Base-by-base conservation (phyloP, 306 rosid species). In the Dalbergia cultrata region DNA sequence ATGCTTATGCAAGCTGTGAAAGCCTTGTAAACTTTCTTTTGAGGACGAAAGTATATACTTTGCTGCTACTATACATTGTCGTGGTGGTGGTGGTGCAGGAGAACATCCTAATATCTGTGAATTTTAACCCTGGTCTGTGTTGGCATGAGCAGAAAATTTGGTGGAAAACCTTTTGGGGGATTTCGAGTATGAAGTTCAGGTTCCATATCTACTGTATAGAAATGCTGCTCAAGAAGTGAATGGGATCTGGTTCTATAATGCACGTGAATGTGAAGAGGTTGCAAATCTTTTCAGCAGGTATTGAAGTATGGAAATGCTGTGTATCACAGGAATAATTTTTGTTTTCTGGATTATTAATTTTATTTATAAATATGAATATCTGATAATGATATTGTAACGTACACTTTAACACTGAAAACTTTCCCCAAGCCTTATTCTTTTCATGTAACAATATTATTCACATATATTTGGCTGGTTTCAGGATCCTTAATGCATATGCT, bases 261-360 rank as follows among this genome's bases (percentile, higher is more conserved):
- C 88, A 2, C 92, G 87, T 0, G 92, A 89, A 73, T 89, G 92
- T 68, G 88, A 89, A 84, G 92, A 89, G 81, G 90, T 86, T 78
- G 92, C 90, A 22, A 86, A 82, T 89, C 92, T 89, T 66, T 86
- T 89, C 73, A 86, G 74, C 92, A 89, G 92, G 92, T 89, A 89
- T 49, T 45, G 43, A 50, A 54, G 34, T 72, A 50, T 61, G 66
- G 60, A 68, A 52, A 52, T 59, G 73, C 63, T 6, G 52, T 44
- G 33, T 14, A 61, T 56, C 1, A 14, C 19, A 26, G n/a, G 37
- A 19, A 33, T 34, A 45, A 5, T 31, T 54, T 54, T 17, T 8
- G 12, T 44, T 8, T 7, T 2, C 13, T 8, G 13, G 50, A 9
- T 8, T 44, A 44, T 44, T 8, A 44, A 9, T 44, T 44, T 44